Evolutionary conservation across 805 yeast genomes (phyloP), one percentile per base, ranked within the genome.

Genomic region (Saccharomycopsis lassenensis): DNA sequence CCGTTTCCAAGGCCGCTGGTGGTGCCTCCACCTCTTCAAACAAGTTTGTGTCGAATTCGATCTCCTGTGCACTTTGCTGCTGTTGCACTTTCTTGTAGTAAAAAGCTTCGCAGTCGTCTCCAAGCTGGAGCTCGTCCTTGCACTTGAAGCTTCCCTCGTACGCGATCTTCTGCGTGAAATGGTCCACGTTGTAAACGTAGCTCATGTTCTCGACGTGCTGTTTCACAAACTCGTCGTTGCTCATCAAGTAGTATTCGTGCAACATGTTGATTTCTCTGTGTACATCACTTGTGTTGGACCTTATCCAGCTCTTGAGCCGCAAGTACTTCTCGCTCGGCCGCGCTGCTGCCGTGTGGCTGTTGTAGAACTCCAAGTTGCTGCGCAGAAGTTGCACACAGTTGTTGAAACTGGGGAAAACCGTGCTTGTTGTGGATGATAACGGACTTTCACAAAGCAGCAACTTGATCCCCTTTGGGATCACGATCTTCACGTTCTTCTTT

Each of bases 31-130:
- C 15, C 20, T 34, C 37, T 25, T 34, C 35, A 27, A 34, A 34
- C 7, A 34, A 27, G 6, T 20, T 34, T 16, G 37, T 7, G 15
- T 34, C 37, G 18, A 12, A 34, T 7, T 34, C 24, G 3, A 25
- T 7, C 12, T 34, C 33, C 16, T 16, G 15, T 12, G 16, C n/a
- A 16, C 12, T 11, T 7, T 29, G 33, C 8, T 29, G 25, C 12
- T 2, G 31, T 16, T 17, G n/a, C 11, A 32, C 15, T 36, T 36
- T 40, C 22, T 36, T 31, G 29, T 37, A 31, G 12, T 29, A 36
- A 17, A 29, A 42, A 28, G 32, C 43, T 28, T 42, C 44, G 17
- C 43, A 42, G 19, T 42, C 46, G 24, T 39, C 46, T 17, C 46
- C 46, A 4, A 29, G 10, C 3, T 28, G n/a, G 12, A 41, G 29